Base-by-base conservation (phyloP, 1,284 basidiomycete species). In the Filobasidium uniguttulatum region DNA sequence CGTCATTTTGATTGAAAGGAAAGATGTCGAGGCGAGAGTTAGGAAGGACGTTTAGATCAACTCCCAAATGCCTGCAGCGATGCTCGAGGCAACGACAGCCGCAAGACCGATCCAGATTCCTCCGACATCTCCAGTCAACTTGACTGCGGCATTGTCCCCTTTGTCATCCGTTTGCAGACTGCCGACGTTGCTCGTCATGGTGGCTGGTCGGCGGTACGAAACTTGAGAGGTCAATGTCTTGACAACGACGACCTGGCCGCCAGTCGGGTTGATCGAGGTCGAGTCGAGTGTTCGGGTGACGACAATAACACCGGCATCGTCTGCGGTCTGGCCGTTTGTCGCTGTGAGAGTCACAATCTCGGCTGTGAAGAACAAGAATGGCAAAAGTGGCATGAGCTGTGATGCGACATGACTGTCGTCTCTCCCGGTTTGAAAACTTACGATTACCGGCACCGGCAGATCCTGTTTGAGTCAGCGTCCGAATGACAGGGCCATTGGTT, bases 211-310 rank as follows among this genome's bases (percentile, higher is more conserved):
- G 15, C 46, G 48, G 38, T 43, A 53, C 10, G 26, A 43, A 3
- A 53, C n/a, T 6, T 46, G 49, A 23, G 51, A 53, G 20, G 51
- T 53, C 46, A 53, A 45, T 3, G 51, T 53, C 47, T 44, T 52
- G 34, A 53, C 47, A 17, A 53, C 43, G n/a, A 53, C 29, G 1
- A 53, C 51, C 36, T 53, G 51, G 14, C 43, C 30, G 6, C 50
- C 50, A 26, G 40, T 35, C 5, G 46, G 40, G 17, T 53, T 47
- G 8, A 47, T 49, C 17, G 38, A 44, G 7, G 51, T 53, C 8
- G 46, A 23, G 12, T 36, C 44, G 25, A 48, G 34, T 19, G 51
- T 53, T 29, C 44, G 8, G n/a, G 51, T 53, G 15, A 53, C 51
- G 6, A 53, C 33, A 8, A 53, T 47, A 2, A 53, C 47, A 3